Evolutionary conservation across 2,329 filamentous ascomycete species (phyloP), one percentile per base, ranked within the genome.

Genomic region (Ophiostoma sp.): DNA sequence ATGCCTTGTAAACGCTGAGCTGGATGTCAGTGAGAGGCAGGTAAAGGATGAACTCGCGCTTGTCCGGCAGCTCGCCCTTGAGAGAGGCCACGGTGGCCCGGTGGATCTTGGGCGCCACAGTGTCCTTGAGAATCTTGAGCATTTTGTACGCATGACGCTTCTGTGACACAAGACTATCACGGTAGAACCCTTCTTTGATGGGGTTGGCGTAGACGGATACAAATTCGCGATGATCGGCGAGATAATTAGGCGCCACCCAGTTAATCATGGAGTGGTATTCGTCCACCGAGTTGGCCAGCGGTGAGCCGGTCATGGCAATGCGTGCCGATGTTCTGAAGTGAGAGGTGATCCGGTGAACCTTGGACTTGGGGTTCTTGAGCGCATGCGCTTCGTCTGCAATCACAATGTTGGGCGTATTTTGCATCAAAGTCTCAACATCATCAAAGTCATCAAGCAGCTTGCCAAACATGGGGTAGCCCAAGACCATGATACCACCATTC

Each of bases 261-360:
- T 93, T 85, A 69, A 97, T 89, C 86, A 96, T 91, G n/a, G 87
- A 80, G 74, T 89, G 92, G 74, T 96, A 96, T 73, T 97, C 93
- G 41, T 84, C 80, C 0, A 97, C 86, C 66, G 92, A 90, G 75
- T 97, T 97, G 4, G 91, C 88, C 66, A 97, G 80, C 0, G 93
- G 93, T 0, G 93, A 94, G 0, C 93, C 93, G 0, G 93, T 96
- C 70, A 97, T 81, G 5, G 92, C 93, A 72, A 97, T 90, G 11
- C 93, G 87, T 70, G 84, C 88, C 67, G 80, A 85, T 0, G 92
- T 90, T 70, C 76, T 81, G 75, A 97, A 89, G 11, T 79, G 76
- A 1, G 79, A 79, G 27, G 88, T 85, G 5, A 84, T 81, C 49
- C 77, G 72, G 60, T 87, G 80, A 45, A 89, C 78, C 27, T 81